Conservation (phyloP, 805 yeast species). For the Suhomyces emberorum region DNA sequence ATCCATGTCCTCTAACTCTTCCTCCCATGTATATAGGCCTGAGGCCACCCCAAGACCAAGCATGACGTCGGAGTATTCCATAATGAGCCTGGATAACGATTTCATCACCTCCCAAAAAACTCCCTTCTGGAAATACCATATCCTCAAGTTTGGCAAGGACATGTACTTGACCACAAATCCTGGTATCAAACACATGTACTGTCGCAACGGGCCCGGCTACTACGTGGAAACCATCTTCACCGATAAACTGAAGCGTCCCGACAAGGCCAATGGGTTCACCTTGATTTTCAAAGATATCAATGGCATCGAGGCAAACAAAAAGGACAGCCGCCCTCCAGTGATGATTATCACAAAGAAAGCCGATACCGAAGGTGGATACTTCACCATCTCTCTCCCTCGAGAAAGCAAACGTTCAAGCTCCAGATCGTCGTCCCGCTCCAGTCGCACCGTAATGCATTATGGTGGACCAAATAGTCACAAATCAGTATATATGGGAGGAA, state of each 20-base stretch:
- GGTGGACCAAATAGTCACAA: slow-evolving; percentile 4
- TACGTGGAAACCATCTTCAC: slow-evolving; percentile 42
- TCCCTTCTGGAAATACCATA: slow-evolving; percentile 63
- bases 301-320: slow-evolving; percentile 12
- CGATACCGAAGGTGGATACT: slow-evolving; percentile 26
- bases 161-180: slow-evolving; percentile 68
- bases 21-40: slow-evolving; percentile 1
- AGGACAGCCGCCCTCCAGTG: slow-evolving; percentile 17
- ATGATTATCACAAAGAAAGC: slow-evolving; percentile 27
- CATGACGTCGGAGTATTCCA: slow-evolving; percentile 4
- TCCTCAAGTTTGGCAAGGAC: slow-evolving; percentile 51
- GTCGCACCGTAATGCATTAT: slow-evolving; percentile 1
- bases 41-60: slow-evolving; percentile 6
- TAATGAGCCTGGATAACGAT: slow-evolving; percentile 9
- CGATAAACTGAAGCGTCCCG: slow-evolving; percentile 13
- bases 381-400: slow-evolving; percentile 23
- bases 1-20: not conserved
- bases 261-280: slow-evolving; percentile 19
- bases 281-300: slow-evolving; percentile 25
- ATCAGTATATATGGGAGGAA: slow-evolving; percentile 1
- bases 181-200: slow-evolving; percentile 52
- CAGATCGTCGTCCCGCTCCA: slow-evolving; percentile 2
- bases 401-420: not conserved
- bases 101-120: slow-evolving; percentile 7
- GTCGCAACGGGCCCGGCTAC: slow-evolving; percentile 63